Evolutionary conservation across 1,139 yeast species (phyloP), one percentile per base, ranked within the genome.

Genomic region (Hemisphaericaspora lyxosophila): DNA sequence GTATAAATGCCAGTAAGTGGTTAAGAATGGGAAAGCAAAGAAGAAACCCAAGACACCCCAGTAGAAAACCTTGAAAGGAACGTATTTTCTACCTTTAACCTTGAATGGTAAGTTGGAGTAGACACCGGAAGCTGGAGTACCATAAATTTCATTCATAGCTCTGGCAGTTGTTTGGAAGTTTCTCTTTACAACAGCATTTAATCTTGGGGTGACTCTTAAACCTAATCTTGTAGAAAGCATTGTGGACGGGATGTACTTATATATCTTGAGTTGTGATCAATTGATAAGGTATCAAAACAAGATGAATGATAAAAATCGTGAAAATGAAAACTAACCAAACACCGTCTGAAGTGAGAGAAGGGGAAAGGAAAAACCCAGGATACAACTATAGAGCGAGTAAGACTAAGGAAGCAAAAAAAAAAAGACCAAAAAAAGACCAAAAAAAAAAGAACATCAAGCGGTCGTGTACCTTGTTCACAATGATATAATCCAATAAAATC

Each of bases 101-200:
- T 81, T 80, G 81, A 90, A 92, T 50, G 98, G 98, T 50, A 92
- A 60, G 78, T 92, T 92, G 59, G 85, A 74, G 82, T 92, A 90
- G 37, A 82, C 81, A 56, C 97, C 97, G 61, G 80, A 85, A 61
- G 85, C 82, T 40, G 76, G 75, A 36, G 65, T 39, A 38, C 76
- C 76, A 50, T 54, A 69, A 38, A 67, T 51, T 28, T 59, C 54
- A 55, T 62, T 62, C 60, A 60, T 53, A 36, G 54, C 51, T 49
- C 64, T 60, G 37, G 67, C 44, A 26, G 74, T 64, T 35, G 65
- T 52, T 50, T 64, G 69, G 57, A 70, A 70, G 56, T 57, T 52
- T 63, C 76, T 69, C 45, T 54, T 49, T 40, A 53, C 38, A 23
- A 41, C 33, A 33, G 40, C 37, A 28, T 37, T 36, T 46, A 47